Evolutionary conservation across 768 basidiomycete genomes (phyloP).

Genomic region (Boletus speciosus): DNA sequence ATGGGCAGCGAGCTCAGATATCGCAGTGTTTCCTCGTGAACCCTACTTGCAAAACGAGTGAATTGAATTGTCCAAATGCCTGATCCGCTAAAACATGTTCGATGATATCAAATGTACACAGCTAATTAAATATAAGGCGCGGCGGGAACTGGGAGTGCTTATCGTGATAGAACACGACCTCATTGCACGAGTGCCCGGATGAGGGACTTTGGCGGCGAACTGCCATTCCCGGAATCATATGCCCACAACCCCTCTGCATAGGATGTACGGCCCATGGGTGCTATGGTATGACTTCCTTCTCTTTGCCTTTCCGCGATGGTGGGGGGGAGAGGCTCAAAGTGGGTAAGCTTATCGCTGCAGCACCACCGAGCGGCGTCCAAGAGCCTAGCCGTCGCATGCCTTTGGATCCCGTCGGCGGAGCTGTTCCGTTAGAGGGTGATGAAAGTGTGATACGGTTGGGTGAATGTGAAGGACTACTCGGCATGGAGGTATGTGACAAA

Average conservation of each 20-base stretch:
- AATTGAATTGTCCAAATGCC: constrained; percentile 14
- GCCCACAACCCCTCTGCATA: not conserved
- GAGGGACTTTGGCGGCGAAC: not conserved
- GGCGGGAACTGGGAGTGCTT: constrained; percentile 1
- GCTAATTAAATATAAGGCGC: constrained; percentile 8
- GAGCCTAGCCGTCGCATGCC: constrained; percentile 37
- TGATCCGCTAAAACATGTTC: constrained; percentile 15
- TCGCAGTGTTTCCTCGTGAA: not conserved
- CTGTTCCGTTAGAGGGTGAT: constrained; percentile 2
- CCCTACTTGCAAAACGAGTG: constrained; percentile 10
- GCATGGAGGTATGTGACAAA: constrained; percentile 36
- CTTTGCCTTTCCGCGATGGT: constrained; percentile 47
- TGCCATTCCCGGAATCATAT: constrained; percentile 2
- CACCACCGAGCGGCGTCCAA: constrained; percentile 32
- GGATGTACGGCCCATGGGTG: not conserved
- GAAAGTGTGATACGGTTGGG: constrained; percentile 16
- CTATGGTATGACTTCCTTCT: constrained; percentile 32
- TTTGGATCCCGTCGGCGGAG: constrained; percentile 25
- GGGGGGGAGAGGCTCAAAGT: constrained; percentile 35
- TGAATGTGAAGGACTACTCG: constrained; percentile 33
- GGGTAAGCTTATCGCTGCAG: constrained; percentile 37
- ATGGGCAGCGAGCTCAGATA: not conserved
- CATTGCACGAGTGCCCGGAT: constrained; percentile 3
- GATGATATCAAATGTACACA: constrained; percentile 18
- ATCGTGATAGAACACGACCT: constrained; percentile 1